Evolutionary conservation across 257 asterid genomes (phyloP).

Genomic region (Nemophila menziesii): DNA sequence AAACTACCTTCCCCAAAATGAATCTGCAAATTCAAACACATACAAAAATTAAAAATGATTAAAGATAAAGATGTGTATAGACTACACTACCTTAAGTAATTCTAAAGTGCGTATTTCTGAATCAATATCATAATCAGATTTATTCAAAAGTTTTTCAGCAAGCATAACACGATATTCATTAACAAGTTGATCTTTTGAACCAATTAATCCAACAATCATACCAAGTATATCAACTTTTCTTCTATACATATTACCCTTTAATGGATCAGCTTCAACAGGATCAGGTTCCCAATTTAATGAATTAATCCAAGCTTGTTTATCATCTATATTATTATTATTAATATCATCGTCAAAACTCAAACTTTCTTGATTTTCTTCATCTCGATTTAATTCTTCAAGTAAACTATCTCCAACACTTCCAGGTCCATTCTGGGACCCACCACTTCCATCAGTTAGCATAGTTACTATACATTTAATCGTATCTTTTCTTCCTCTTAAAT

Average conservation of each 20-base stretch:
- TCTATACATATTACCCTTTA: slow-evolving; percentile 66
- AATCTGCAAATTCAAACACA: slow-evolving; percentile 41
- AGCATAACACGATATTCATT: slow-evolving; percentile 96
- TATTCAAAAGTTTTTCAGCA: slow-evolving; percentile 95
- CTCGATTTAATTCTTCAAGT: slow-evolving; percentile 92
- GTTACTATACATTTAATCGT: slow-evolving; percentile 93
- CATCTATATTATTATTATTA: slow-evolving; percentile 65
- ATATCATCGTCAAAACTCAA: slow-evolving; percentile 56
- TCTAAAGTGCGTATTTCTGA: slow-evolving; percentile 88
- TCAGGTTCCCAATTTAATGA: slow-evolving; percentile 96
- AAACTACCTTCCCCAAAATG: slow-evolving; percentile 98
- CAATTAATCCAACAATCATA: slow-evolving; percentile 88
- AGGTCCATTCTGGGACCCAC: slow-evolving; percentile 67
- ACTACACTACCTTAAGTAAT: slow-evolving; percentile 76
- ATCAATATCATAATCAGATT: slow-evolving; percentile 89
- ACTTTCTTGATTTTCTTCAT: slow-evolving; percentile 90
- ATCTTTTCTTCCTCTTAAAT: slow-evolving; percentile 91
- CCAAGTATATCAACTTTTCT: slow-evolving; percentile 95
- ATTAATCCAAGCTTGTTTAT: slow-evolving; percentile 92
- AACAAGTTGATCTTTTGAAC: slow-evolving; percentile 97
- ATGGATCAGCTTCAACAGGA: slow-evolving; percentile 90
- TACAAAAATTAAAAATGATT: slow-evolving; percentile 15
- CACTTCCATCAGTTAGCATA: slow-evolving; percentile 95
- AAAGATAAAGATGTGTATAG: slow-evolving; percentile 13
- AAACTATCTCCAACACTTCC: slow-evolving; percentile 89